phyloP scores from a whole-genome alignment of 371 early-diverging fungal genomes.

The Racocetra persica region DNA sequence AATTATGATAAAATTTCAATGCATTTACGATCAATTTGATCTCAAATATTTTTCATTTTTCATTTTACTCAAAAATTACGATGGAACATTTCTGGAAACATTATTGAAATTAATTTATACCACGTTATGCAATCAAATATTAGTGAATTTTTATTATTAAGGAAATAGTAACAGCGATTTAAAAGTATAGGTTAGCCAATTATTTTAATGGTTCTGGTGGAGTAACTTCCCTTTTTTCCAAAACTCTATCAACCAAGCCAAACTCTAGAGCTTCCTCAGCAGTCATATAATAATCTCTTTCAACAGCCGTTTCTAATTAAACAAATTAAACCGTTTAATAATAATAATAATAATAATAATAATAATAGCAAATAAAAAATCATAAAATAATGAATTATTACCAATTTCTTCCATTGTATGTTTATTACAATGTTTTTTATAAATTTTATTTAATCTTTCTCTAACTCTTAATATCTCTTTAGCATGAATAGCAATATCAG shows the following conservation, averaged over 20 bases:
- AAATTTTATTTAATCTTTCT: conserved; percentile 87
- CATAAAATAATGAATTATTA: conserved; percentile 49
- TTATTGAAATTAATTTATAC: too few species aligned
- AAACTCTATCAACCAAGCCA: conserved; percentile 90
- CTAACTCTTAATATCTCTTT: conserved; percentile 92
- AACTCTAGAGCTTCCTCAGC: conserved; percentile 91
- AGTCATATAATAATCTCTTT: conserved; percentile 95
- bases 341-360: neutral
- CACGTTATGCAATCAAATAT: too few species aligned
- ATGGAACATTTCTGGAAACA: too few species aligned
- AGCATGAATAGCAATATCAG: conserved; percentile 97
- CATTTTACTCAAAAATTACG: too few species aligned
- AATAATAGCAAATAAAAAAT: neutral
- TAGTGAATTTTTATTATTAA: too few species aligned
- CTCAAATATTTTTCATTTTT: too few species aligned
- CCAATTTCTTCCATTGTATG: conserved; percentile 85
- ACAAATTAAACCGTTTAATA: neutral
- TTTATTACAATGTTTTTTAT: conserved; percentile 84
- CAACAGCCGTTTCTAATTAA: conserved; percentile 81
- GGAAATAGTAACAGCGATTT: too few species aligned
- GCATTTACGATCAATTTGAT: too few species aligned
- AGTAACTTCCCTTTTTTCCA: conserved; percentile 60
- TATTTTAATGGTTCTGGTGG: neutral
- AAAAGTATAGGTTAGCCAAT: too few species aligned
- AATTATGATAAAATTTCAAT: neutral